Conservation (phyloP, 306 rosid species). For the Nissolia schottii region DNA sequence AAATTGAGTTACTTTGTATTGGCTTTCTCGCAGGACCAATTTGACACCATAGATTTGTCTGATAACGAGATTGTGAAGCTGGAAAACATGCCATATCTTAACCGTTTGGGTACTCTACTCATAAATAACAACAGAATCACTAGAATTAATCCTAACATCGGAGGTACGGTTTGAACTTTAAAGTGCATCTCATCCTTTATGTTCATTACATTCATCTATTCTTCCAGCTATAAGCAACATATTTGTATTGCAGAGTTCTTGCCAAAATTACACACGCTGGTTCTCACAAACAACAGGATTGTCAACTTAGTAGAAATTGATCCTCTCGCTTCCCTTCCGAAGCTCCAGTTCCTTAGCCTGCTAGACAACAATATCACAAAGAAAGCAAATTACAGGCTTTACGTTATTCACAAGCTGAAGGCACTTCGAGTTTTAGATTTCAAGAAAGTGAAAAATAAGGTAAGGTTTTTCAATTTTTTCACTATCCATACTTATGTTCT, state of each 20-base stretch:
- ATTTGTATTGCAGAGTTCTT: constrained; percentile 62
- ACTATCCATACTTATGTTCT: not conserved
- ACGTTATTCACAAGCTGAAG: constrained; percentile 70
- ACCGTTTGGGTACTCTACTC: constrained; percentile 83
- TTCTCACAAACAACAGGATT: constrained; percentile 93
- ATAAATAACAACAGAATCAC: constrained; percentile 87
- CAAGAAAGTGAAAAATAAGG: constrained; percentile 80
- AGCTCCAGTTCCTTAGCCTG: constrained; percentile 78
- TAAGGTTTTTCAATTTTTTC: constrained; percentile 17
- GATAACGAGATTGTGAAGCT: constrained; percentile 96
- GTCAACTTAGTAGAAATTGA: constrained; percentile 90
- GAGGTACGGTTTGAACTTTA: constrained; percentile 51
- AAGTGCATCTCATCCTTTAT: not conserved
- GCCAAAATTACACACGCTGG: constrained; percentile 79
- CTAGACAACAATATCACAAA: constrained; percentile 86
- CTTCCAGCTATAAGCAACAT: not conserved
- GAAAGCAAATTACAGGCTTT: constrained; percentile 80
- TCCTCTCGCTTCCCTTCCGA: constrained; percentile 71
- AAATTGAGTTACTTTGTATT: not conserved
- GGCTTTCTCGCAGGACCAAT: constrained; percentile 70
- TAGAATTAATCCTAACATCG: constrained; percentile 78
- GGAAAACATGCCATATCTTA: constrained; percentile 80
- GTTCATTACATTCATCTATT: not conserved
- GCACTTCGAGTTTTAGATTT: constrained; percentile 84
- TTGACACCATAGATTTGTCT: constrained; percentile 86